Conservation (phyloP, 2,329 filamentous ascomycete genomes). For the Arachnomyces sp. region DNA sequence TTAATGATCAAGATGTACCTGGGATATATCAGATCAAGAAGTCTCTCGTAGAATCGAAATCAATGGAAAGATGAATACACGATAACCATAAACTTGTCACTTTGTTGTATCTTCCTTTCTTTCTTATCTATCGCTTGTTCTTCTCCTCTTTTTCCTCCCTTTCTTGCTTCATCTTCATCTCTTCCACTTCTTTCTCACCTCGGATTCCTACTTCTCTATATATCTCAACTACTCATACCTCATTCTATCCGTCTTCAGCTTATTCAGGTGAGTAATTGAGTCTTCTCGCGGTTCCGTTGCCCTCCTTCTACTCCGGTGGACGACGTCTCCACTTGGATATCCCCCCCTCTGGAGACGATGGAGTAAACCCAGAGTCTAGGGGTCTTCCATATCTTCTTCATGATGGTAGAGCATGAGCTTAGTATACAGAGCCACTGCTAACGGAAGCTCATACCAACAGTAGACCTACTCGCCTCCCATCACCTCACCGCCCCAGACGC, state of each 20-base stretch:
- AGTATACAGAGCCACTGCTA: no score
- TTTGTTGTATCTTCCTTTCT: slow-evolving; percentile 12
- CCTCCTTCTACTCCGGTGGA: not conserved
- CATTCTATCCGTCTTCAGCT: not conserved
- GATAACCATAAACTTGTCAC: no score
- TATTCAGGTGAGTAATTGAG: slow-evolving; percentile 15
- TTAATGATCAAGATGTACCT: no score
- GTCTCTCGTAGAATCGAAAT: no score
- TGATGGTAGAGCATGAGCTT: no score
- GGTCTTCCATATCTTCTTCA: no score
- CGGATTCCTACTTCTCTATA: slow-evolving; percentile 12
- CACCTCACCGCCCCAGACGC: no score
- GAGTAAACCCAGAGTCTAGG: no score
- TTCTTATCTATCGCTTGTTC: slow-evolving; percentile 3
- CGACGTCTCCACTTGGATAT: not conserved
- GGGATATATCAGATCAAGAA: no score
- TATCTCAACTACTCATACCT: slow-evolving; percentile 3
- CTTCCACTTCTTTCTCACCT: slow-evolving; percentile 9
- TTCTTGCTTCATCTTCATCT: slow-evolving; percentile 3
- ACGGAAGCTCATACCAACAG: no score
- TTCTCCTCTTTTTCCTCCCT: slow-evolving; percentile 7
- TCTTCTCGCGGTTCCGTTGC: slow-evolving; percentile 1
- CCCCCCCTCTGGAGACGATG: not conserved
- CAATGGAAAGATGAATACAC: no score
- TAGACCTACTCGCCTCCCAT: no score